Conservation (phyloP, 2,329 filamentous ascomycete genomes). For the Didymella segeticola region DNA sequence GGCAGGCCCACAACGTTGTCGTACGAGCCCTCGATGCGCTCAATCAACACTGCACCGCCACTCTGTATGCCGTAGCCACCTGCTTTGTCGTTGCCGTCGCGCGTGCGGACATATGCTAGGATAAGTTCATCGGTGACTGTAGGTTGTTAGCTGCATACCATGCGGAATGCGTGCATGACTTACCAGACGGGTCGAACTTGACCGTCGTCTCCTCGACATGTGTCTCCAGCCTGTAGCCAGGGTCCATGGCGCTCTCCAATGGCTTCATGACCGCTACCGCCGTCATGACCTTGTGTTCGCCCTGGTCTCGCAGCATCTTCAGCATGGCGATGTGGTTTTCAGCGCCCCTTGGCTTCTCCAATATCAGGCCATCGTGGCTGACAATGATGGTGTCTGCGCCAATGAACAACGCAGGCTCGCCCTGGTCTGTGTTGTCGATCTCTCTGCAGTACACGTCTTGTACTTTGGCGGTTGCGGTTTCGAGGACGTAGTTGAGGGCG, state of each 20-base stretch:
- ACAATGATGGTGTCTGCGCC: slow-evolving; percentile 92
- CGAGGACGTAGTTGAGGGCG: slow-evolving; percentile 89
- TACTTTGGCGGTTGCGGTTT: slow-evolving; percentile 84
- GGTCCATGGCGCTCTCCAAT: slow-evolving; percentile 77
- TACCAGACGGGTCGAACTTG: slow-evolving; percentile 73
- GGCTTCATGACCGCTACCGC: slow-evolving; percentile 85
- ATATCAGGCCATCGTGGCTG: slow-evolving; percentile 73
- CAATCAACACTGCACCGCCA: slow-evolving; percentile 82
- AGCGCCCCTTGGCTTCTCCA: slow-evolving; percentile 89
- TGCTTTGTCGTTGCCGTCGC: slow-evolving; percentile 94
- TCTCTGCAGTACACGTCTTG: slow-evolving; percentile 72
- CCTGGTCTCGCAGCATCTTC: slow-evolving; percentile 77
- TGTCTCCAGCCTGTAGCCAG: slow-evolving; percentile 82
- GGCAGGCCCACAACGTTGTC: slow-evolving; percentile 96
- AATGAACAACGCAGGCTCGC: slow-evolving; percentile 84
- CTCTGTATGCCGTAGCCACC: slow-evolving; percentile 96
- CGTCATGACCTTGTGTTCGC: slow-evolving; percentile 82
- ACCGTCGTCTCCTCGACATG: slow-evolving; percentile 91
- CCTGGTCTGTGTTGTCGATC: slow-evolving; percentile 61
- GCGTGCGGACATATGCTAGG: slow-evolving; percentile 77
- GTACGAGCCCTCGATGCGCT: slow-evolving; percentile 85
- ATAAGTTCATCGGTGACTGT: slow-evolving; percentile 80
- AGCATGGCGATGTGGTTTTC: slow-evolving; percentile 85
- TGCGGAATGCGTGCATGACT: neutral
- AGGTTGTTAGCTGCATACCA: slow-evolving; percentile 12